Evolutionary conservation across 345 rosid species (phyloP), one percentile per base, ranked within the genome.

Genomic region (Populus deltoides): DNA sequence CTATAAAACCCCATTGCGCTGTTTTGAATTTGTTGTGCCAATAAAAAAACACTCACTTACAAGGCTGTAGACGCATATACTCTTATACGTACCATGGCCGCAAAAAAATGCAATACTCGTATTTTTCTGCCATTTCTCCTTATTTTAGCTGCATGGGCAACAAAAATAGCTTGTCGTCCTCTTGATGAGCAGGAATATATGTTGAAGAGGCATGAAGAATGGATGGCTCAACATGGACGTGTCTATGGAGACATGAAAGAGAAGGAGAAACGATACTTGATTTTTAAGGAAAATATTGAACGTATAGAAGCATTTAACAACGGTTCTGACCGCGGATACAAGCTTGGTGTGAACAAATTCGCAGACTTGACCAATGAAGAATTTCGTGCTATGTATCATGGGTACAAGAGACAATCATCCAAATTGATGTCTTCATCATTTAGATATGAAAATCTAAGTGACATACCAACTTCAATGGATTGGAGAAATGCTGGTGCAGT

Each of bases 401-500:
- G 88, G 4, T 80, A 81, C 62, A 77, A 75, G 39, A 41, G 22
- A 57, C 8, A 31, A 27, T 12, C 71, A 53, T 66, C 51, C 24
- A 66, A 33, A 24, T 8, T 68, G 12, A 3, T 9, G 45, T n/a
- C 76, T 24, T 55, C 76, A 59, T 76, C 79, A 39, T 80, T 73
- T 13, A 72, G n/a, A 31, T 73, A 86, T 53, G 79, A 31, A 51
- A 80, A 85, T 75, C 18, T 62, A 9, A 79, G 81, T 7, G 78
- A 69, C 15, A 80, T 69, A 17, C 85, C 86, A 11, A 10, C 81
- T 7, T 9, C 70, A 38, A 41, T 85, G 81, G 89, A 88, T 53
- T 88, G 91, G 88, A 81, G 87, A 70, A 68, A 38, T 47, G 68
- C 43, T 20, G 88, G 80, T 0, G 89, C 81, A 9, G 91, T 86